A percentile compares a stretch with the other conserved stretches of the same genome.
phyloP scores from a whole-genome alignment of 2,329 filamentous ascomycete species.

The Apiospora marii region DNA sequence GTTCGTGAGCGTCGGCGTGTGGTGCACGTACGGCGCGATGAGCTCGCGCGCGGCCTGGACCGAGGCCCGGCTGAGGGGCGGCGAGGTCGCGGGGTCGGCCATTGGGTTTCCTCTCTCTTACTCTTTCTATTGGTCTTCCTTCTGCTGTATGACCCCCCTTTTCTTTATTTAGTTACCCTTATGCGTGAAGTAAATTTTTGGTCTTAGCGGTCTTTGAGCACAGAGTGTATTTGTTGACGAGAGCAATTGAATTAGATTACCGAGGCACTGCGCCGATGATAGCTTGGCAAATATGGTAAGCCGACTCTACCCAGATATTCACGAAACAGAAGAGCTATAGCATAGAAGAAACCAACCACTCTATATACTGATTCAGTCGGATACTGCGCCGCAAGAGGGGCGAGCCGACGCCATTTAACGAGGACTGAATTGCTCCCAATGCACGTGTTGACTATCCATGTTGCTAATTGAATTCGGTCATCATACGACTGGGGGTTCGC shows the following conservation, averaged over 20 bases:
- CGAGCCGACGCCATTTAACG: not conserved
- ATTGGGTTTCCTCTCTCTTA: conserved; percentile 42
- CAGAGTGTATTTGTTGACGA: not conserved
- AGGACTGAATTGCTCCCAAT: not conserved
- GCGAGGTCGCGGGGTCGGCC: conserved; percentile 62
- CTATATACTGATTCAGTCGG: not conserved
- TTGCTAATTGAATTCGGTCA: conserved; percentile 14
- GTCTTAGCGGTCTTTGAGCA: not conserved
- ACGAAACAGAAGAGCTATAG: not conserved
- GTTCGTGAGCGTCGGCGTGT: conserved; percentile 84
- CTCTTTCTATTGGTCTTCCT: conserved; percentile 35
- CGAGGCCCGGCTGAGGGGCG: conserved; percentile 75
- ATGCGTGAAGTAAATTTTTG: not conserved
- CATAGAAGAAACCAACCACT: not conserved
- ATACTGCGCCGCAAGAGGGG: not conserved
- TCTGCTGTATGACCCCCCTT: not conserved
- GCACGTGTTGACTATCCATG: not conserved
- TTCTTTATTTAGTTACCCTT: too few relatives aligned
- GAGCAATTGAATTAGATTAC: not conserved
- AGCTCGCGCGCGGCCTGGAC: conserved; percentile 75
- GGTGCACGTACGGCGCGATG: conserved; percentile 80
- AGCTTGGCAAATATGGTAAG: not conserved
- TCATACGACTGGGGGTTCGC: not conserved
- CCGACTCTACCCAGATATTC: not conserved
- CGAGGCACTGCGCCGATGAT: not conserved